A percentile compares a stretch with the other conserved stretches of the same genome.
Conservation (phyloP, 305 asterid species). For the Ilex paraguariensis region DNA sequence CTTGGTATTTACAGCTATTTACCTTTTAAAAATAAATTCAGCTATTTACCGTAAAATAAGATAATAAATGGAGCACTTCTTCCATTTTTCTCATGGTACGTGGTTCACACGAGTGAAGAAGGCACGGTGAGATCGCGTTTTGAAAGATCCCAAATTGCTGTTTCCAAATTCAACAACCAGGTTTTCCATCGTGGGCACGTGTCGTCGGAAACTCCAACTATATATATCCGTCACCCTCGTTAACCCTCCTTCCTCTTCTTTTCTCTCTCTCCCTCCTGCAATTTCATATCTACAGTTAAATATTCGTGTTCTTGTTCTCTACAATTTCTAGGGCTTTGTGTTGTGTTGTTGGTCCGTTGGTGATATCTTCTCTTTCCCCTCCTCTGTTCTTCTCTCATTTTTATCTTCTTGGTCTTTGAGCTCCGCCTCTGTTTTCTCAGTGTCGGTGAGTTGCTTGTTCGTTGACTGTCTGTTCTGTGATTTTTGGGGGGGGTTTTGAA, state of each 20-base stretch:
- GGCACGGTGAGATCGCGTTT: too few species aligned
- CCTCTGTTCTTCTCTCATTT: not conserved
- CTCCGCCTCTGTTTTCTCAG: slow-evolving; percentile 27
- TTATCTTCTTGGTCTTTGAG: slow-evolving; percentile 33
- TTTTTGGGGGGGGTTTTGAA: too few species aligned
- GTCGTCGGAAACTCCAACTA: slow-evolving; percentile 13
- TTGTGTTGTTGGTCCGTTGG: slow-evolving; percentile 19
- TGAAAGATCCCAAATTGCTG: too few species aligned
- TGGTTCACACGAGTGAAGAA: too few species aligned
- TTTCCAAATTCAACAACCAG: too few species aligned
- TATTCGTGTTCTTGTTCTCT: slow-evolving; percentile 16
- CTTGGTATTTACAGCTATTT: too few species aligned
- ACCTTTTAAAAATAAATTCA: too few species aligned
- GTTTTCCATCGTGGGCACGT: slow-evolving; percentile 29
- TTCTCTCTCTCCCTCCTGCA: slow-evolving; percentile 6
- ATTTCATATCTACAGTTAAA: not conserved
- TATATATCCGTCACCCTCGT: slow-evolving; percentile 19
- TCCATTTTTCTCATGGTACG: too few species aligned
- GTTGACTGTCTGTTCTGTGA: too few species aligned
- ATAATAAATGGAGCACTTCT: too few species aligned
- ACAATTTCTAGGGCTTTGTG: slow-evolving; percentile 24
- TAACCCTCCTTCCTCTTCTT: not conserved
- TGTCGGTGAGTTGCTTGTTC: slow-evolving; percentile 14
- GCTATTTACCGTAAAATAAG: too few species aligned
- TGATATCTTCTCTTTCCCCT: slow-evolving; percentile 33